Conservation (phyloP, 768 basidiomycete species). For the Amylocystis lapponica region DNA sequence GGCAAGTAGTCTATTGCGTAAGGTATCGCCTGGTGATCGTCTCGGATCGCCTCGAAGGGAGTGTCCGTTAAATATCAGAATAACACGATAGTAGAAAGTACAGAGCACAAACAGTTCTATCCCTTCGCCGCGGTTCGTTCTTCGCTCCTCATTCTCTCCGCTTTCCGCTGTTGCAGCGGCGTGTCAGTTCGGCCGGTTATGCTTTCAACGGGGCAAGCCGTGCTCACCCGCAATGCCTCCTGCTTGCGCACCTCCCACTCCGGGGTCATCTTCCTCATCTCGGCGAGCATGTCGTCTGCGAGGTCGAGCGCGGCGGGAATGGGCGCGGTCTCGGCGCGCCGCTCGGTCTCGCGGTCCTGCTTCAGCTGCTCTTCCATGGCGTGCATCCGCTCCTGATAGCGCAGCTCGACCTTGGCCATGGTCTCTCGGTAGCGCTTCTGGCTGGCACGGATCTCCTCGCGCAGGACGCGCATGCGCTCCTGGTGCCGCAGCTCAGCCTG, state of each 20-base stretch:
- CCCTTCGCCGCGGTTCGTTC: conserved; percentile 1
- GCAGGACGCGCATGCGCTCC: conserved; percentile 41
- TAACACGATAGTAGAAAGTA: conserved; percentile 6
- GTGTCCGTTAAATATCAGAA: conserved; percentile 15
- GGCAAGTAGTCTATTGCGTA: too few relatives aligned
- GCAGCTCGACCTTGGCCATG: conserved; percentile 15
- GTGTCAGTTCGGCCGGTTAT: not conserved
- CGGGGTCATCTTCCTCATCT: conserved; percentile 49
- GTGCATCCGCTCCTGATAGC: conserved; percentile 30
- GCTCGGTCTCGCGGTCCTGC: conserved; percentile 28
- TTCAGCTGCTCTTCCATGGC: conserved; percentile 29
- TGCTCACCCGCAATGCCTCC: conserved; percentile 43
- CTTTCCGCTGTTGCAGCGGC: conserved; percentile 11
- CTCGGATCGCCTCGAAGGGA: too few relatives aligned
- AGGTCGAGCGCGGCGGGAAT: conserved; percentile 18
- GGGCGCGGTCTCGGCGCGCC: conserved; percentile 26
- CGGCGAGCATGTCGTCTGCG: conserved; percentile 49
- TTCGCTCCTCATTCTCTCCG: conserved; percentile 11
- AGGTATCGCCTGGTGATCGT: too few relatives aligned
- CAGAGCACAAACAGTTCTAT: not conserved
- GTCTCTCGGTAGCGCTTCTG: conserved; percentile 21
- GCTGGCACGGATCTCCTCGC: conserved; percentile 21
- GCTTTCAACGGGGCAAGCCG: conserved; percentile 1
- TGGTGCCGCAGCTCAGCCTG: conserved; percentile 43
- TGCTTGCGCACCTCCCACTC: conserved; percentile 56